Conservation (phyloP, 1,284 basidiomycete genomes). For the Puccinia coronata region DNA sequence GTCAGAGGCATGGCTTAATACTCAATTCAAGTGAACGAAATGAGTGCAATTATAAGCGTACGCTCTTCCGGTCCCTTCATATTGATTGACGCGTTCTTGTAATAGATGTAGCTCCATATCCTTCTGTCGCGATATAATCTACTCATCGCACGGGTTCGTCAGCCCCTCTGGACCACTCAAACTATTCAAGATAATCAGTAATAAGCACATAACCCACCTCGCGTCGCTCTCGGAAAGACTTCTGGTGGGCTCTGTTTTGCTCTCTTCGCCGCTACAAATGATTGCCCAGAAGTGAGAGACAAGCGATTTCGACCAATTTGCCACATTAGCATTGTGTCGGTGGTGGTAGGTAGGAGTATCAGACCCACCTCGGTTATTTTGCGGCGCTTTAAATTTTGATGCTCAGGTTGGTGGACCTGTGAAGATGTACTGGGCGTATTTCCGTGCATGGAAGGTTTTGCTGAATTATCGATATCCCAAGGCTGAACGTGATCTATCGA, state of each 20-base stretch:
- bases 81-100: background rate
- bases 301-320: background rate
- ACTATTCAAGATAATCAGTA: background rate
- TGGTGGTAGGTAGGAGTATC: background rate
- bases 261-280: slow-evolving; percentile 30
- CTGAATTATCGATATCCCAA: background rate
- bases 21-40: background rate
- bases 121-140: background rate
- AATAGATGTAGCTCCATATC: background rate
- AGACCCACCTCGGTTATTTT: slow-evolving; percentile 31
- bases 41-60: background rate
- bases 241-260: slow-evolving; percentile 37
- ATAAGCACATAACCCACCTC: slow-evolving; percentile 3
- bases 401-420: background rate
- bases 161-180: background rate
- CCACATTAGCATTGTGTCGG: background rate
- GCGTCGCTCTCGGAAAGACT: slow-evolving; percentile 32
- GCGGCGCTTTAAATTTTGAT: background rate
- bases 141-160: background rate
- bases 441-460: background rate
- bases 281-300: background rate
- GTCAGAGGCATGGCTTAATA: background rate
- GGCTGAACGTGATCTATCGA: background rate
- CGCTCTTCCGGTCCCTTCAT: background rate
- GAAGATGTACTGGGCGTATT: background rate